These are phyloP conservation scores for Colletotrichum camelliae DNA, from an alignment of 2,329 filamentous ascomycete genomes.

Conservation along the genomic window DNA sequence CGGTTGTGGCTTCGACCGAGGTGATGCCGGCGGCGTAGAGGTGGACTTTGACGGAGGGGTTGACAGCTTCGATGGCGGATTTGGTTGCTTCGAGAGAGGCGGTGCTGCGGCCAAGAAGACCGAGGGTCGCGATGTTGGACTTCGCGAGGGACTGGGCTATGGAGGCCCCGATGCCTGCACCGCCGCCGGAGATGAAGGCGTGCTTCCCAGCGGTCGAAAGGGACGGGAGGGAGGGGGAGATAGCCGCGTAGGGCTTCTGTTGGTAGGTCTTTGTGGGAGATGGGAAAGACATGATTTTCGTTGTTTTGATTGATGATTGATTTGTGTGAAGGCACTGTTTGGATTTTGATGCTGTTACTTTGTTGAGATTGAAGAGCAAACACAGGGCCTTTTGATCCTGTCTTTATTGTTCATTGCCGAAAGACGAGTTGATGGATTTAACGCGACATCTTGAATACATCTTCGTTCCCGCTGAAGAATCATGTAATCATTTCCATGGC, in stretches of 20 bases:
- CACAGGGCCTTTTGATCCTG: accelerated
- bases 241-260: conserved; percentile 28
- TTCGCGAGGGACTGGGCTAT: conserved; percentile 46
- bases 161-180: conserved; percentile 53
- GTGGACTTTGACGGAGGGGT: conserved; percentile 22
- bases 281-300: conserved; percentile 13
- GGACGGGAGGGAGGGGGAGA: conserved; percentile 28
- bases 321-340: accelerated
- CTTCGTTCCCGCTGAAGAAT: accelerated
- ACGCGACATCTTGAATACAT: neutral
- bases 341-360: neutral
- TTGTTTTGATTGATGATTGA: accelerated
- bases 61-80: conserved; percentile 19
- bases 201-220: conserved; percentile 43
- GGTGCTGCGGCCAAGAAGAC: conserved; percentile 44
- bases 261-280: conserved; percentile 23
- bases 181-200: conserved; percentile 60
- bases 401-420: neutral
- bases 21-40: conserved; percentile 23
- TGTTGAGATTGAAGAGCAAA: neutral
- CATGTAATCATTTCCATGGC: accelerated
- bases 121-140: conserved; percentile 50
- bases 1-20: conserved; percentile 2
- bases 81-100: conserved; percentile 29
- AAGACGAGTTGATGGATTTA: accelerated